Evolutionary conservation across 192 early-diverging fungal genomes (phyloP), one percentile per base, ranked within the genome.

Genomic region (Polychytrium aggregatum): DNA sequence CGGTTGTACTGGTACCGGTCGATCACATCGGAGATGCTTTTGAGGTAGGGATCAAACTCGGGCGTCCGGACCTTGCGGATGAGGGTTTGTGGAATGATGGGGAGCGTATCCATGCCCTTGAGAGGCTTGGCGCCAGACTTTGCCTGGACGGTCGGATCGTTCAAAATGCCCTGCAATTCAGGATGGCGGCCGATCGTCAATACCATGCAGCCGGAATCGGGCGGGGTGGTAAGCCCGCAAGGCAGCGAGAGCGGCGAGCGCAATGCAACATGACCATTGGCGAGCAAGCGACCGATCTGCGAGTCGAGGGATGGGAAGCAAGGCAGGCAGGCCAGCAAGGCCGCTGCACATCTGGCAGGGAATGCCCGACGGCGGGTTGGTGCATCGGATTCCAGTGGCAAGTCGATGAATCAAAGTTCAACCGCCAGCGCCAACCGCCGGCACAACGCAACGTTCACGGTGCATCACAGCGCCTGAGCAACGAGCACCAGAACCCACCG

Each of bases 1-100:
- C 61, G 57, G 49, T 93, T 87, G 20, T 70, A 60, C 41, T 80
- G 76, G 50, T 90, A 98, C 42, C 76, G 74, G 42, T 88, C 88
- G 53, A 85, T 88, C 0, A 84, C 82, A 5, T 81, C 79, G 0
- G 73, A 59, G 17, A 92, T 78, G 6, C 69, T 68, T 5, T 74
- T 68, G 22, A 89, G 54, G 51, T 98, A 98, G 2, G 67, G 70
- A 43, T 90, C 87, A 74, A 98, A 98, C 51, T 98, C 92, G 31
- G 68, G 56, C 42, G 56, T 46, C 30, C 76, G 78, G 10, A 92
- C 76, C 50, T 76, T 72, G 10, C 78, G 73, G 38, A 90, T 74
- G n/a, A 62, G 50, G 3, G 70, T 73, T 6, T 75, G 77, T 5
- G 76, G 57, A 10, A 82, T 65, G 18, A 70, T 59, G 10, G 76